Conservation (phyloP, 202 grass and related monocot genomes). For the Eragrostis tef region DNA sequence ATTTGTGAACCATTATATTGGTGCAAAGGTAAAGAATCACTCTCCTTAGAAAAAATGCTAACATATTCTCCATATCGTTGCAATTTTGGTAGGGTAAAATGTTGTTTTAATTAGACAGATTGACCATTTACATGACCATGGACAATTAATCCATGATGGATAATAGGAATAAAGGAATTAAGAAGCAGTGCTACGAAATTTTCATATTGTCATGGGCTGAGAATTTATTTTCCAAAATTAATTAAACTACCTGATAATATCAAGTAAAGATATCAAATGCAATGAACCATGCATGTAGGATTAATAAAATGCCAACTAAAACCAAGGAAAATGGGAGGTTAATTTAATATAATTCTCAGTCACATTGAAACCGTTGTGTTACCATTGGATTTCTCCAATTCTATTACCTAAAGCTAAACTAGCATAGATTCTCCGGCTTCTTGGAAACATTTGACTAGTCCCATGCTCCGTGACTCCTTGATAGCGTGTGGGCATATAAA, state of each 20-base stretch:
- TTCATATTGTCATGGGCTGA: too few species aligned
- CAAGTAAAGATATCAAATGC: not conserved
- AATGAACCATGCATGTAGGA: not conserved
- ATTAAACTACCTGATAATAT: not conserved
- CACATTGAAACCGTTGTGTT: not conserved
- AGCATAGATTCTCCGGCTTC: not conserved
- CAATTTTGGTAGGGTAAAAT: not conserved
- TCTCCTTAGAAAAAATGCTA: not conserved
- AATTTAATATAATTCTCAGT: too few species aligned
- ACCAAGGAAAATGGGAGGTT: not conserved
- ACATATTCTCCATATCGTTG: not conserved
- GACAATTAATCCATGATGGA: not conserved
- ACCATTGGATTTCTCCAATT: not conserved
- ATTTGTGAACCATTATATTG: not conserved
- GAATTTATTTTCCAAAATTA: too few species aligned
- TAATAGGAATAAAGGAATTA: not conserved
- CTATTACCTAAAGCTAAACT: not conserved
- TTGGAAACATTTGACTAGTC: slow-evolving; percentile 1
- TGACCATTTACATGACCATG: not conserved
- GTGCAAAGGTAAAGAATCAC: not conserved
- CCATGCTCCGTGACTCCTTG: not conserved
- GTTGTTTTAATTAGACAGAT: not conserved
- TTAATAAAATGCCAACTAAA: not conserved
- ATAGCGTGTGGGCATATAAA: not conserved
- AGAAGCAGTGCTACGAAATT: not conserved